phyloP scores from a whole-genome alignment of 129 eudicot species.

The Gnaphalium uliginosum region DNA sequence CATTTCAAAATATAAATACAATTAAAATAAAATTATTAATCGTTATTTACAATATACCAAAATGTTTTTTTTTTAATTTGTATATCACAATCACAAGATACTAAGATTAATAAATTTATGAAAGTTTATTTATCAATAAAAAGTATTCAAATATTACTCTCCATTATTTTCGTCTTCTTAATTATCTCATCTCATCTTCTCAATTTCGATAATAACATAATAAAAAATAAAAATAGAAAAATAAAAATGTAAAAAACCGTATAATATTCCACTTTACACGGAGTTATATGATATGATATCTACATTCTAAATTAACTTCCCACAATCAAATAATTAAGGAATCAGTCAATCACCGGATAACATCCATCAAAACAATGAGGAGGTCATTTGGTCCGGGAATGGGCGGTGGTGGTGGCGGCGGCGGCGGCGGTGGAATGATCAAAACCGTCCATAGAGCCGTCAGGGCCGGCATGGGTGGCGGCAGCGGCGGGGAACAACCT shows the following conservation, averaged over 20 bases:
- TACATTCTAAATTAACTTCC: background rate
- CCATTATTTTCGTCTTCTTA: too few relatives aligned
- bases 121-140: too few relatives aligned
- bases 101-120: too few relatives aligned
- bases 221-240: background rate
- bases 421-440: slow-evolving; percentile 25
- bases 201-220: background rate
- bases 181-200: too few relatives aligned
- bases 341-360: background rate
- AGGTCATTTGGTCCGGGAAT: slow-evolving; percentile 30
- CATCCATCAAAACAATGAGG: slow-evolving; percentile 13
- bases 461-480: slow-evolving; percentile 26
- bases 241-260: background rate
- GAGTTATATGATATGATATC: background rate
- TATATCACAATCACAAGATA: too few relatives aligned
- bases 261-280: background rate
- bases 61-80: too few relatives aligned
- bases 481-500: slow-evolving; percentile 12
- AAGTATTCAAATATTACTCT: too few relatives aligned
- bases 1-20: too few relatives aligned
- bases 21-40: too few relatives aligned
- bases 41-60: too few relatives aligned
- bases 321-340: background rate
- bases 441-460: slow-evolving; percentile 26
- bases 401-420: slow-evolving; percentile 31